Percentiles rank a stretch among this genome's conserved stretches.
Conservation (phyloP, 1,139 yeast species). For the Pichia sp. region DNA sequence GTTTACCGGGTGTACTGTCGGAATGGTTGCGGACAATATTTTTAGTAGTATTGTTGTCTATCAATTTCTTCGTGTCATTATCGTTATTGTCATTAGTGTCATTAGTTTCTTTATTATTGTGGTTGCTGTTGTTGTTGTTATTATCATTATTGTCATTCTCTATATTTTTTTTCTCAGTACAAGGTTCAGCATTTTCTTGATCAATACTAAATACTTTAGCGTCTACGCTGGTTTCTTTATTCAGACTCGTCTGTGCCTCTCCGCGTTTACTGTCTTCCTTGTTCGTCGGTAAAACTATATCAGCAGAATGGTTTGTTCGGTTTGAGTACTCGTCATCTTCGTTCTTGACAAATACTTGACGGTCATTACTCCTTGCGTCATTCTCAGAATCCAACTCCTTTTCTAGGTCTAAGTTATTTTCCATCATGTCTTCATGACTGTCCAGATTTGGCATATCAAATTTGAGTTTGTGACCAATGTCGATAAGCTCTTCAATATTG, state of each 20-base stretch:
- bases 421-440: not conserved
- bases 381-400: no score
- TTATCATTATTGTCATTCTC: not conserved
- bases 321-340: no score
- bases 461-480: slow-evolving; percentile 28
- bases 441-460: slow-evolving; percentile 30
- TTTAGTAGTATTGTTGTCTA: not conserved
- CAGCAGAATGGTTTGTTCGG: no score
- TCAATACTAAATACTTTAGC: no score
- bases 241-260: no score
- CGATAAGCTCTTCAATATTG: slow-evolving; percentile 29
- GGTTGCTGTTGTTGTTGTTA: not conserved
- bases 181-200: no score
- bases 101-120: not conserved
- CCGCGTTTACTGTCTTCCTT: no score
- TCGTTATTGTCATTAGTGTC: not conserved
- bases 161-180: not conserved
- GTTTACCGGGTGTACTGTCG: not conserved
- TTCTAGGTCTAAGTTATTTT: not conserved
- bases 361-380: no score
- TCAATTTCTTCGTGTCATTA: not conserved
- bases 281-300: no score
- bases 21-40: not conserved
- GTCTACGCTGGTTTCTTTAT: no score
- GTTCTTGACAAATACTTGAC: no score